A percentile compares a stretch with the other conserved stretches of the same genome.
These are phyloP conservation scores for Collybiopsis confluens DNA, from an alignment of 768 basidiomycete species.

Conservation along the genomic window DNA sequence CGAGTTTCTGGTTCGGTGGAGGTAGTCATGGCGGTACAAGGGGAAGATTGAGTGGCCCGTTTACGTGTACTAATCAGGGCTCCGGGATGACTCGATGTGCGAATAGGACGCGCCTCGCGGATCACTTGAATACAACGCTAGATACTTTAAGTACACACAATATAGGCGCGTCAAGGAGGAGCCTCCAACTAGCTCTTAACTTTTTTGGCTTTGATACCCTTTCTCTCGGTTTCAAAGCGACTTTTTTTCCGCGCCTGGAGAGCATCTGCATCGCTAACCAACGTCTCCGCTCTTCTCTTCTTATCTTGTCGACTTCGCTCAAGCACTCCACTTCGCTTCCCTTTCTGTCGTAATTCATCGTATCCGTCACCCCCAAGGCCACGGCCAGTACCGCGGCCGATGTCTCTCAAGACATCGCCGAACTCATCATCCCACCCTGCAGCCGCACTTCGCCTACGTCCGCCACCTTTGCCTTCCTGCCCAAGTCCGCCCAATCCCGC, in stretches of 20 bases:
- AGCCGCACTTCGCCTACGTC: slow-evolving; percentile 51
- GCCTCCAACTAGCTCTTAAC: background rate
- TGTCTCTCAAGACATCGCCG: slow-evolving; percentile 62
- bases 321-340: slow-evolving; percentile 59
- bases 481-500: slow-evolving; percentile 45
- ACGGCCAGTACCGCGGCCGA: slow-evolving; percentile 26
- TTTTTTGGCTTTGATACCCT: slow-evolving; percentile 33
- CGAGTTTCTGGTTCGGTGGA: background rate
- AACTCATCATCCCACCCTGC: slow-evolving; percentile 85
- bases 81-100: too few relatives aligned
- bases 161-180: background rate
- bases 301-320: slow-evolving; percentile 45
- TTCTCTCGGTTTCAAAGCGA: slow-evolving; percentile 46
- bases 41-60: background rate
- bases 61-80: too few relatives aligned
- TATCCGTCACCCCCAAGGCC: slow-evolving; percentile 66
- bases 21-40: background rate
- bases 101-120: too few relatives aligned
- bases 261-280: slow-evolving; percentile 21
- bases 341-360: slow-evolving; percentile 68
- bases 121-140: too few relatives aligned
- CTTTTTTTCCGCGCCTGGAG: slow-evolving; percentile 37
- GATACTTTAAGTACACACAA: background rate
- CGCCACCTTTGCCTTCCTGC: slow-evolving; percentile 32
- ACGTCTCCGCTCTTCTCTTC: slow-evolving; percentile 20